Evolutionary conservation across 164 flowering plant genomes (phyloP).

Genomic region (Stephania japonica): DNA sequence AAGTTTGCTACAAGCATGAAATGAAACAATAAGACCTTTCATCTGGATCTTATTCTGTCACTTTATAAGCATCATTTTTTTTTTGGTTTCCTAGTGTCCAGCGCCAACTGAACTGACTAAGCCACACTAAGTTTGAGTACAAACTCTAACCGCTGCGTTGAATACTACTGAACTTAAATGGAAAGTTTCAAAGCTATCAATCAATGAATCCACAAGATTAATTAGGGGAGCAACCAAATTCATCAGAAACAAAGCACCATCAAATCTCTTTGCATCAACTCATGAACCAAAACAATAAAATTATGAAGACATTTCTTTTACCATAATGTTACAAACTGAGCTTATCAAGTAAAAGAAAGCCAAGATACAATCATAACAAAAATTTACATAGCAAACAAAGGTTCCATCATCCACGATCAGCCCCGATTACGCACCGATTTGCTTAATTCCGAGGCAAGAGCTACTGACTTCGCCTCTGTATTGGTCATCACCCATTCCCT

Average conservation of each 20-base stretch:
- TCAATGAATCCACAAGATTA: background rate
- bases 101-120: too few species aligned
- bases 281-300: background rate
- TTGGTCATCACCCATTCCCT: conserved; percentile 55
- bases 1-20: background rate
- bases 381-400: background rate
- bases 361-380: background rate
- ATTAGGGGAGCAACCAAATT: background rate
- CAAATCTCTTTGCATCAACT: background rate
- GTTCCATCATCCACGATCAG: conserved; percentile 5
- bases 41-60: background rate
- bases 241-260: background rate
- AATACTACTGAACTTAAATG: background rate
- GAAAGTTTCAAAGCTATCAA: background rate
- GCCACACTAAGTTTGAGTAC: background rate
- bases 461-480: conserved; percentile 61
- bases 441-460: conserved; percentile 50
- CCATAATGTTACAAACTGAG: background rate
- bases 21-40: background rate
- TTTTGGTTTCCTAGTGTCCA: too few species aligned
- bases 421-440: conserved; percentile 32
- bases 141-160: background rate
- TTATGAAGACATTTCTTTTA: background rate
- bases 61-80: background rate
- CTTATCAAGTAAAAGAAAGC: conserved; percentile 1